Percentiles rank a stretch among this genome's conserved stretches.
Evolutionary conservation across 306 rosid genomes (phyloP).

Genomic region (Rubus parviflorus): DNA sequence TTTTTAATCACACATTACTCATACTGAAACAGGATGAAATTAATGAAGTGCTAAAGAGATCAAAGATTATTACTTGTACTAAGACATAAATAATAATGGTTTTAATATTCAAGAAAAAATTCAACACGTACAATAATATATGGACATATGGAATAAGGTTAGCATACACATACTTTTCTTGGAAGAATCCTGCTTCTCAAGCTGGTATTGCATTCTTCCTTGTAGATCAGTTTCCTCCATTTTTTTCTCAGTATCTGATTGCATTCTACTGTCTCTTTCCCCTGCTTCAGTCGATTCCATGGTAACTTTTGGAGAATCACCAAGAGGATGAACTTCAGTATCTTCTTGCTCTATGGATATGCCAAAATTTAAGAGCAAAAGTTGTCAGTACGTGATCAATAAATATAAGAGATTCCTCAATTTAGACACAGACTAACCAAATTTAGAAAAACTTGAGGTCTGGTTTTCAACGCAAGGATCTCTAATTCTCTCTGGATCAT

Average conservation of each 20-base stretch:
- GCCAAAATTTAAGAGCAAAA: background rate
- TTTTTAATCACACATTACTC: too few species aligned
- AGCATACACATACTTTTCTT: constrained; percentile 40
- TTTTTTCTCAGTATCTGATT: constrained; percentile 24
- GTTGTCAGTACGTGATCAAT: background rate
- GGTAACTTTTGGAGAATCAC: constrained; percentile 27
- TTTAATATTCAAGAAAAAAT: too few species aligned
- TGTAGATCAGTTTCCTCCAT: constrained; percentile 25
- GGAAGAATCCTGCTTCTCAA: constrained; percentile 38
- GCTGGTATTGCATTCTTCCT: constrained; percentile 28
- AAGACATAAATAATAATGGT: background rate
- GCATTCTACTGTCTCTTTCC: constrained; percentile 26
- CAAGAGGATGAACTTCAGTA: constrained; percentile 31
- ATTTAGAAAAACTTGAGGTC: background rate
- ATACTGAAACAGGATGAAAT: background rate
- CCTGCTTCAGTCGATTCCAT: constrained; percentile 23
- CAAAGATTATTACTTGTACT: background rate
- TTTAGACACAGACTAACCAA: background rate
- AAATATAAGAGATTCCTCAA: background rate
- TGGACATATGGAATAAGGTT: background rate
- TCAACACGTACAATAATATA: background rate
- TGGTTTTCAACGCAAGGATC: constrained; percentile 13
- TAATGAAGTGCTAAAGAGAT: background rate
- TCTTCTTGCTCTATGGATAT: constrained; percentile 36
- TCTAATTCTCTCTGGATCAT: constrained; percentile 20